phyloP scores from a whole-genome alignment of 495 filamentous ascomycete species.

The Annulohypoxylon stygium region DNA sequence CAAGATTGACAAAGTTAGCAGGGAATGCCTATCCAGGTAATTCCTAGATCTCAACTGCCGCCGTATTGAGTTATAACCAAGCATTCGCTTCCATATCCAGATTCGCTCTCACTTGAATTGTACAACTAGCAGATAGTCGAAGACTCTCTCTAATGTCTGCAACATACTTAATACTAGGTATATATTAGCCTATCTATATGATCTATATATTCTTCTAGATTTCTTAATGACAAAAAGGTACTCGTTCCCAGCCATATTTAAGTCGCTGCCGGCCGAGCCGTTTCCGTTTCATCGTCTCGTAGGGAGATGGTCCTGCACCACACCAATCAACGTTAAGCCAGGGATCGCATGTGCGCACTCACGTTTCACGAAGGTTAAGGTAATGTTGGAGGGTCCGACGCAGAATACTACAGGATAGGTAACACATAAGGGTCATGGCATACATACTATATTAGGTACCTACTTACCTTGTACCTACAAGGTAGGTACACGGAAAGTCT shows the following conservation, averaged over 20 bases:
- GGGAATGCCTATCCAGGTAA: background rate
- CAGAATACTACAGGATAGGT: background rate
- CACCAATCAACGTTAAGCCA: background rate
- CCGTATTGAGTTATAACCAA: background rate
- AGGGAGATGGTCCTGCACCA: background rate
- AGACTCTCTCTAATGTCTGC: background rate
- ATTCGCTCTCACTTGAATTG: background rate
- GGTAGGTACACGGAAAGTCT: background rate
- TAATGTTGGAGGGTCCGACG: constrained; percentile 3
- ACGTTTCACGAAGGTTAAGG: constrained; percentile 4
- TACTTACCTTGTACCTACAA: background rate
- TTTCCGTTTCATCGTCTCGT: background rate
- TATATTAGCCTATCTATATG: too few species aligned
- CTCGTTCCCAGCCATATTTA: background rate
- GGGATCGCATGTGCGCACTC: background rate
- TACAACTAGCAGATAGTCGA: background rate
- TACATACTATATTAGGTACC: too few species aligned
- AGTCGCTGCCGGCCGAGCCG: background rate
- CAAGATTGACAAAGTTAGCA: too few species aligned
- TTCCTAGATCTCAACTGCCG: constrained; percentile 6
- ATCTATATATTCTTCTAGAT: background rate
- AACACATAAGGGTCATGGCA: too few species aligned
- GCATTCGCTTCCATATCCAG: background rate
- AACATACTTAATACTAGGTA: background rate
- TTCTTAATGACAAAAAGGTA: background rate